phyloP scores from a whole-genome alignment of 139 green algal genomes.

The Chlamydomonas sphaeroides region DNA sequence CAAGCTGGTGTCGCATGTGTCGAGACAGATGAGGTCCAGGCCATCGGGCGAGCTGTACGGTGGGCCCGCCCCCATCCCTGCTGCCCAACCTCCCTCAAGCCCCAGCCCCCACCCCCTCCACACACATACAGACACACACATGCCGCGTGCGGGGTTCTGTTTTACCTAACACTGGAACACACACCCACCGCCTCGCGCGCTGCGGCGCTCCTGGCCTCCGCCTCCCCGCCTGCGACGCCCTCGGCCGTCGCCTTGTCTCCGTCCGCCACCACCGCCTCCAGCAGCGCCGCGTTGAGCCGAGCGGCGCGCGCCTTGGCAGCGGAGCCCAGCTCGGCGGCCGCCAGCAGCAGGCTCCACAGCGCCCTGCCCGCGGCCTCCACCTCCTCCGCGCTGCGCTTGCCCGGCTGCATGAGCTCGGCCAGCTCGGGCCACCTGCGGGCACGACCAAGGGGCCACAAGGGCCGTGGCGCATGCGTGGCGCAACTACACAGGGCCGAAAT shows the following conservation, averaged over 20 bases:
- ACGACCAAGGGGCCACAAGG: not conserved
- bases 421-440: constrained; percentile 15
- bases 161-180: not conserved
- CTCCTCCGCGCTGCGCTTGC: constrained; percentile 38
- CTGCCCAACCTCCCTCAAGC: too few species aligned
- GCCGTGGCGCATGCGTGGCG: not conserved
- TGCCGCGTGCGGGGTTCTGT: not conserved
- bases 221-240: not conserved
- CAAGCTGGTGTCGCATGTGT: too few species aligned
- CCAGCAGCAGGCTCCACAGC: constrained; percentile 3
- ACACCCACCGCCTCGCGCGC: not conserved
- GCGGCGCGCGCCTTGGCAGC: not conserved
- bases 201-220: too few species aligned
- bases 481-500: too few species aligned
- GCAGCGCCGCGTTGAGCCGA: not conserved
- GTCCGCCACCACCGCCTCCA: not conserved
- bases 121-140: too few species aligned
- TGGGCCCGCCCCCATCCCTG: too few species aligned
- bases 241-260: not conserved
- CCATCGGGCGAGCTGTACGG: too few species aligned
- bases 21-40: too few species aligned
- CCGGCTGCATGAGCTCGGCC: not conserved
- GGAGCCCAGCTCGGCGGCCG: not conserved
- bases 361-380: constrained; percentile 11
- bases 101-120: too few species aligned